Evolutionary conservation across 2,329 filamentous ascomycete genomes (phyloP), one percentile per base, ranked within the genome.

Genomic region (Fonsecaea erecta): DNA sequence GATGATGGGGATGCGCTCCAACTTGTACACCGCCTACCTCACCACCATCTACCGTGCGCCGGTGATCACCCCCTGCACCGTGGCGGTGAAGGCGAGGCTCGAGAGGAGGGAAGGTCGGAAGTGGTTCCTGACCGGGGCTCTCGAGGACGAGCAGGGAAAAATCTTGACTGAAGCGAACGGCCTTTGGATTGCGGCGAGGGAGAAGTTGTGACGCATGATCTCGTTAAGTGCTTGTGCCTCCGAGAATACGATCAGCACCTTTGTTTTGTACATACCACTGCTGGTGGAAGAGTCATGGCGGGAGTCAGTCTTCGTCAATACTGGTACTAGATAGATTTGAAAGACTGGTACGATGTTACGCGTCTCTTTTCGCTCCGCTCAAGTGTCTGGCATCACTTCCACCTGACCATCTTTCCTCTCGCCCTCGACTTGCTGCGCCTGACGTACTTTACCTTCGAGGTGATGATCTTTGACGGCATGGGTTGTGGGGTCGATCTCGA

Each of bases 401-500:
- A 40, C 37, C 16, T 40, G 37, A 5, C 37, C 37, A 11, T 40
- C 37, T n/a, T 40, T 40, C 16, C 37, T 40, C 37, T 40, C 37
- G 5, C 37, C 37, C 37, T 40, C 37, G 37, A 40, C 37, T 8
- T 40, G 37, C 14, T 40, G 37, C 11, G 16, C 37, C 37, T 40
- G 37, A 2, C n/a, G 16, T n/a, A 18, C 37, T 40, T 40, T 40
- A 6, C 37, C 14, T 16, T 40, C 37, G 16, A 40, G 11, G 8
- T 40, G 37, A 16, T 48, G 43, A 18, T 48, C 43, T 8, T 12
- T 9, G 9, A 48, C 21, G 7, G 43, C 12, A n/a, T 57, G 54
- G 2, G 54, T 57, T 9, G 35, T 56, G 8, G 54, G 51, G 24
- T 62, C 62, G 32, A 64, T 43, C 16, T 63, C 53, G 40, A 63